Conservation (phyloP, 805 yeast genomes). For the Yarrowia osloensis region DNA sequence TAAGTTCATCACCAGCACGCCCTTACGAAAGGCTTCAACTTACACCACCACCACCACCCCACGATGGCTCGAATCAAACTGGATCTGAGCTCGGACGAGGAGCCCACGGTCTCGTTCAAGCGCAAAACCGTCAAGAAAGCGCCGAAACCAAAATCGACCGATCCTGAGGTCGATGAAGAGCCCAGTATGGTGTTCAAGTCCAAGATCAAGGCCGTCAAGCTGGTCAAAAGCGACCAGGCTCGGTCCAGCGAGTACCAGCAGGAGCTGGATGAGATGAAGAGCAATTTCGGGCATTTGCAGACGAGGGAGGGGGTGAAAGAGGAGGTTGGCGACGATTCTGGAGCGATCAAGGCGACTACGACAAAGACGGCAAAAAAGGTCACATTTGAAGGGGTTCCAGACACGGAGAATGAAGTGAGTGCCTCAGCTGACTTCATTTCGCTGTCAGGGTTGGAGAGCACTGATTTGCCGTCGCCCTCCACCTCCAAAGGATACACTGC, state of each 20-base stretch:
- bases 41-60: not conserved
- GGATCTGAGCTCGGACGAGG: slow-evolving; percentile 26
- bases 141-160: not conserved
- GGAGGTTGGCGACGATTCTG: no score
- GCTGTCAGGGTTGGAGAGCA: not conserved
- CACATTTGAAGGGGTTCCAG: not conserved
- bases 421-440: not conserved
- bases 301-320: not conserved
- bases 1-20: not conserved
- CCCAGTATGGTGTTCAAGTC: slow-evolving; percentile 5
- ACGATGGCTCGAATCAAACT: slow-evolving; percentile 24
- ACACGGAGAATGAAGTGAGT: not conserved
- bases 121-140: not conserved
- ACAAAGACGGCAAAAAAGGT: not conserved
- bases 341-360: no score
- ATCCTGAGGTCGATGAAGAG: not conserved
- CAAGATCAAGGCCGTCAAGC: slow-evolving; percentile 21
- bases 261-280: slow-evolving; percentile 20
- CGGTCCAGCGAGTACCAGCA: slow-evolving; percentile 10
- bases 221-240: not conserved
- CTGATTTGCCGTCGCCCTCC: not conserved
- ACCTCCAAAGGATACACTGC: not conserved
- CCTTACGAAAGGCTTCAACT: no score
- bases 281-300: not conserved
- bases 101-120: slow-evolving; percentile 24